phyloP scores from a whole-genome alignment of 75 land plant species.

The Sequoia sempervirens region DNA sequence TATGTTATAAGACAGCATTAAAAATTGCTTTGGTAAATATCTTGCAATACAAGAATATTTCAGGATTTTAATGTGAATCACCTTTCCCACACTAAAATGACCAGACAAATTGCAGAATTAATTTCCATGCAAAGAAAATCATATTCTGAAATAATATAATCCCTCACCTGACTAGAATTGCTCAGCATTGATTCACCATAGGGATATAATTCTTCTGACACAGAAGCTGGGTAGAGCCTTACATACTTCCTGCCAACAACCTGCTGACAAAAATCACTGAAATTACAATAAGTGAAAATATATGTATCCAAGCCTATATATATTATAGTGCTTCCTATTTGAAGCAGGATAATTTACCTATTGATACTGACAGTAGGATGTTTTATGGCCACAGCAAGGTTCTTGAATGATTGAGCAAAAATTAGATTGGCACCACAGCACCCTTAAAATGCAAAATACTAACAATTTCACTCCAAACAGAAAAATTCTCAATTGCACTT shows the following conservation, averaged over 20 bases:
- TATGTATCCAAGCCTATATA: neutral
- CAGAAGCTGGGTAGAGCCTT: conserved; percentile 73
- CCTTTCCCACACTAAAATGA: neutral
- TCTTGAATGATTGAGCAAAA: neutral
- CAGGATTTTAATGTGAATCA: neutral
- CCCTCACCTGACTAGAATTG: conserved; percentile 91
- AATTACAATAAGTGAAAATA: neutral
- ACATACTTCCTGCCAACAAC: conserved; percentile 90
- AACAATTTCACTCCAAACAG: neutral
- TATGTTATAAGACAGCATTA: neutral
- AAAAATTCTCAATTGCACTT: neutral
- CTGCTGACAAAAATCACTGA: conserved; percentile 19
- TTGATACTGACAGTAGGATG: neutral
- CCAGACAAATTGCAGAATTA: neutral
- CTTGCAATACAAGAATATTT: neutral
- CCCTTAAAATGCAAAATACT: neutral
- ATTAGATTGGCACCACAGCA: neutral
- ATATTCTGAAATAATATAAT: neutral
- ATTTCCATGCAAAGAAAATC: neutral
- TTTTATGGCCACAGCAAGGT: neutral
- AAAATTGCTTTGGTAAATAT: neutral
- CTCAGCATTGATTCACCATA: conserved; percentile 78
- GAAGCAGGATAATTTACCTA: neutral
- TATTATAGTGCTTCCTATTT: neutral
- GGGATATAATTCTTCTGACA: conserved; percentile 65